Evolutionary conservation across 805 yeast genomes (phyloP).

Genomic region (Komagataella pastoris): DNA sequence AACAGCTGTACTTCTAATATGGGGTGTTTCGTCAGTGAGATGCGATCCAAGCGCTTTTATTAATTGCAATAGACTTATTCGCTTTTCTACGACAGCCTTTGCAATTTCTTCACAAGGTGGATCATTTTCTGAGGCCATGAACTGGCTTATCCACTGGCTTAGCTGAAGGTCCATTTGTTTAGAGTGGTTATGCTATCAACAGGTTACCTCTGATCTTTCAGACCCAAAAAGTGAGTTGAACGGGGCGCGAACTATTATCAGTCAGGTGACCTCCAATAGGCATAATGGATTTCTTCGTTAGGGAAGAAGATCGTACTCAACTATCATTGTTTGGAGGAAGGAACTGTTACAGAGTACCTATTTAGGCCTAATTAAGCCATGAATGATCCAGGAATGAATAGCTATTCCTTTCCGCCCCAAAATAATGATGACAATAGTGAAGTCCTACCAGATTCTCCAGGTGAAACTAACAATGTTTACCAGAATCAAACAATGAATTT

Average conservation of each 20-base stretch:
- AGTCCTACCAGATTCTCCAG: not conserved
- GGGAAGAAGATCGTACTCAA: not conserved
- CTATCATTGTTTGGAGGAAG: not conserved
- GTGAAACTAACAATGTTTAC: not conserved
- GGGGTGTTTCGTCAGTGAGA: constrained; percentile 32
- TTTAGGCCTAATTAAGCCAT: not conserved
- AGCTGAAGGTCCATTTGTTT: not conserved
- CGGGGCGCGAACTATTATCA: not conserved
- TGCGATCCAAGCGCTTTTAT: constrained; percentile 31
- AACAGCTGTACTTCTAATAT: constrained; percentile 24
- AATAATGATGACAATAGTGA: not conserved
- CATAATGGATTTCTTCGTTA: not conserved
- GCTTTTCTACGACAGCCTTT: constrained; percentile 12
- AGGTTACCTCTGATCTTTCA: not conserved
- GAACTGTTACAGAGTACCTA: not conserved
- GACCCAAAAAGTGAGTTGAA: not conserved
- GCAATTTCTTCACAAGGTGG: constrained; percentile 17
- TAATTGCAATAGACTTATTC: constrained; percentile 26
- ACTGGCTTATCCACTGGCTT: constrained; percentile 15
- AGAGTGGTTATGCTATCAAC: not conserved
- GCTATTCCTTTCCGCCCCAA: not conserved
- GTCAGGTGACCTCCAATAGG: not conserved
- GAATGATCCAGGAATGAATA: not conserved
- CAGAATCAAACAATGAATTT: not conserved
- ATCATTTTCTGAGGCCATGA: constrained; percentile 25